phyloP scores from a whole-genome alignment of 768 basidiomycete genomes.

The Lyophyllum atratum region DNA sequence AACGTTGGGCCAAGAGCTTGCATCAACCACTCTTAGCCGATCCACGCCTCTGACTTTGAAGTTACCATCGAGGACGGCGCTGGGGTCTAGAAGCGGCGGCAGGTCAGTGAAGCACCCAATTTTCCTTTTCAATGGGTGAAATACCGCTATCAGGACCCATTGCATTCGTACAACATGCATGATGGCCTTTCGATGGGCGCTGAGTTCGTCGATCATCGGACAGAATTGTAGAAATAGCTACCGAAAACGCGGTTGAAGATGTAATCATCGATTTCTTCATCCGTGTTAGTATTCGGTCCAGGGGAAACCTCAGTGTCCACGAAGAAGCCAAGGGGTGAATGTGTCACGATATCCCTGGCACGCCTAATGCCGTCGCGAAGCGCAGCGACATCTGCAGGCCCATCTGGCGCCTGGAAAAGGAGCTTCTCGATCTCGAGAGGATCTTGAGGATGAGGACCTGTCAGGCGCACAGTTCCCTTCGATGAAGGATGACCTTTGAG shows the following conservation, averaged over 20 bases:
- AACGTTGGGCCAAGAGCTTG: constrained; percentile 30
- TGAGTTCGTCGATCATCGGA: too few species aligned
- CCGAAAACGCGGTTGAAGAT: constrained; percentile 26
- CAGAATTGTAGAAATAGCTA: constrained; percentile 4
- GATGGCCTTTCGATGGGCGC: constrained; percentile 22
- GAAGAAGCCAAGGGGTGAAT: constrained; percentile 16
- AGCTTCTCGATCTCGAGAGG: constrained; percentile 28
- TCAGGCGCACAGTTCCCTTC: constrained; percentile 30
- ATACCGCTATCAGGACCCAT: constrained; percentile 27
- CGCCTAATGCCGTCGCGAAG: constrained; percentile 28
- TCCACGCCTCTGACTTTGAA: constrained; percentile 31
- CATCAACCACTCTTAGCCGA: constrained; percentile 31
- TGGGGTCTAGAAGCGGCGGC: constrained; percentile 18
- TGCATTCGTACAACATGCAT: constrained; percentile 32
- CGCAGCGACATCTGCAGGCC: constrained; percentile 24
- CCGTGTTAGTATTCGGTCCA: constrained; percentile 17
- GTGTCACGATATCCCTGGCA: constrained; percentile 19
- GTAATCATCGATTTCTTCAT: constrained; percentile 25
- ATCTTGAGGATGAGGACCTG: constrained; percentile 32
- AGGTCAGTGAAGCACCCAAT: background rate
- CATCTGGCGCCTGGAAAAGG: constrained; percentile 27
- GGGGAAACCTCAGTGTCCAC: constrained; percentile 24
- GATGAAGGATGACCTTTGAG: constrained; percentile 31
- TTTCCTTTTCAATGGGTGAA: background rate
- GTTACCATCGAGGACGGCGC: constrained; percentile 30